These are phyloP conservation scores for Microthlaspi erraticum DNA, from an alignment of 345 rosid species.

Conservation along the genomic window DNA sequence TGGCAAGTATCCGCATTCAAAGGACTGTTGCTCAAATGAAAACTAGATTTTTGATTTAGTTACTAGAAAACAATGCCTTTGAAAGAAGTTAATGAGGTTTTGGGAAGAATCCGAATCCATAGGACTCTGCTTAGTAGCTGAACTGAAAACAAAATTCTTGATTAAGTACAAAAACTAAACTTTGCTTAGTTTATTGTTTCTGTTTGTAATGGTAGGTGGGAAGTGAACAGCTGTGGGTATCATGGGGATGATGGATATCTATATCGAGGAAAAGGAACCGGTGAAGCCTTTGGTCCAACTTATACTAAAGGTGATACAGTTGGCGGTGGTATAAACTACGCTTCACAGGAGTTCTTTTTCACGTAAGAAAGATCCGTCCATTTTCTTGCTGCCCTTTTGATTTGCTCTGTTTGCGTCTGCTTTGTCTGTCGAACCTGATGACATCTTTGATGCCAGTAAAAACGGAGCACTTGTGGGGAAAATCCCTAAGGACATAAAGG, in stretches of 20 bases:
- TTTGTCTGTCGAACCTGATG: conserved; percentile 12
- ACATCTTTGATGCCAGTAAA: conserved; percentile 63
- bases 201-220: conserved; percentile 71
- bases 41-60: too few species aligned
- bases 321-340: conserved; percentile 94
- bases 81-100: too few species aligned
- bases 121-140: too few species aligned
- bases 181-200: conserved; percentile 8
- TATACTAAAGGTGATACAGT: conserved; percentile 77
- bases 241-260: conserved; percentile 94
- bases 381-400: conserved; percentile 14
- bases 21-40: too few species aligned
- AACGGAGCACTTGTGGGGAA: conserved; percentile 77
- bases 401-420: not conserved
- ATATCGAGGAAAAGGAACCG: conserved; percentile 76
- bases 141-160: too few species aligned
- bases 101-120: too few species aligned
- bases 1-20: too few species aligned
- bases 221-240: conserved; percentile 92
- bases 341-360: conserved; percentile 85
- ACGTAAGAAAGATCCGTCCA: conserved; percentile 65
- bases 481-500: conserved; percentile 66
- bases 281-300: conserved; percentile 84
- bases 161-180: too few species aligned
- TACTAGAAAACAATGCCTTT: too few species aligned